Evolutionary conservation across 75 land plant species (phyloP).

Genomic region (Sequoia sempervirens): DNA sequence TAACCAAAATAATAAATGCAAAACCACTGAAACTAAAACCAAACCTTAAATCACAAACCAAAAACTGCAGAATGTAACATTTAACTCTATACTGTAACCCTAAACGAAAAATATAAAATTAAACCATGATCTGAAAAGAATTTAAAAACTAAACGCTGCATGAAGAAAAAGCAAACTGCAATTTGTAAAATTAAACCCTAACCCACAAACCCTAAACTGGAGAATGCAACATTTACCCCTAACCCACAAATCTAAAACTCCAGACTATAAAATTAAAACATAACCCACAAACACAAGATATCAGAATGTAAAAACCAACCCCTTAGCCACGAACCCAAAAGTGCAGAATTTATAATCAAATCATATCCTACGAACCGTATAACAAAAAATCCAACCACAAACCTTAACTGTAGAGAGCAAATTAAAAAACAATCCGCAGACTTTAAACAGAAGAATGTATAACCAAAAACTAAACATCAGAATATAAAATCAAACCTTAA

Average conservation of each 20-base stretch:
- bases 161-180: too few species aligned
- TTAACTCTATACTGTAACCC: too few species aligned
- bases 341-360: too few species aligned
- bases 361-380: background rate
- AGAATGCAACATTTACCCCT: too few species aligned
- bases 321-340: background rate
- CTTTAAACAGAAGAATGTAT: background rate
- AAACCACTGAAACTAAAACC: background rate
- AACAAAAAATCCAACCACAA: background rate
- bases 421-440: background rate
- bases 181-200: background rate
- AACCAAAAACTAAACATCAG: background rate
- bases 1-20: background rate
- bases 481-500: background rate
- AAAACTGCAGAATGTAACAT: background rate
- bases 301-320: background rate
- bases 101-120: too few species aligned
- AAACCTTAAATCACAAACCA: background rate
- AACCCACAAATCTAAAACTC: too few species aligned
- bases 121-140: background rate
- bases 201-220: too few species aligned
- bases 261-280: background rate
- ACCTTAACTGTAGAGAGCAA: background rate
- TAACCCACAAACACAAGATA: background rate
- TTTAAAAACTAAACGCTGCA: too few species aligned